Evolutionary conservation across 225 moss, liverwort and hornwort genomes (phyloP), one percentile per base, ranked within the genome.

Genomic region (Polytrichum formosum): DNA sequence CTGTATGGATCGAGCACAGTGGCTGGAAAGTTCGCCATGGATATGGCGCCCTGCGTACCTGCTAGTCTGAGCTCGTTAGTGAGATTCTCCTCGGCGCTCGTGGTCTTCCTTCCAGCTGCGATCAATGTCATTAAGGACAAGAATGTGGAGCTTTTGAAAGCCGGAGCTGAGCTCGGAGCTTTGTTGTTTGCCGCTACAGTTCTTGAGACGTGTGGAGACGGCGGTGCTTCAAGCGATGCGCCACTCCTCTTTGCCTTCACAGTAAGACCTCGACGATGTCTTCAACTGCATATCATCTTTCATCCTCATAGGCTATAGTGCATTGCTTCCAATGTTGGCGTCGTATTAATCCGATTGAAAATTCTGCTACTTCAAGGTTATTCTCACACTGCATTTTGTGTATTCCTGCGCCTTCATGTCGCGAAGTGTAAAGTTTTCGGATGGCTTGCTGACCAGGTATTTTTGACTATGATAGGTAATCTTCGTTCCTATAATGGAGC

Each of bases 1-100:
- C 69, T 95, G 2, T 92, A 95, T 65, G 95, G 95, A 70, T 89
- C 95, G 2, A 88, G 91, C 56, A 92, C 84, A n/a, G 89, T 95
- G 16, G 92, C 87, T 5, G 85, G 78, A 6, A 91, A 89, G 53
- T 75, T 89, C 64, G 92, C 86, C 13, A 78, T 84, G 17, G 90
- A 92, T 66, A 71, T 76, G 18, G 81, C 89, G 26, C 91, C 95
- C 18, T 84, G 84, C 8, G 53, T 92, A 23, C 92, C 95, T 7
- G 88, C 89, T 4, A 92, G 91, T 67, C 82, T 95, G 20, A 81
- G 82, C 66, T 81, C 91, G 18, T 55, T 95, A 23, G 81, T 91
- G 60, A 73, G 92, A 70, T 89, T 85, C 53, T 75, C 84, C 28
- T 85, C 92, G 29, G 95, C 92, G 4, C 60, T 86, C 46, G 64